phyloP scores from a whole-genome alignment of 116 monocot species.

The Dioscorea cayenensis region DNA sequence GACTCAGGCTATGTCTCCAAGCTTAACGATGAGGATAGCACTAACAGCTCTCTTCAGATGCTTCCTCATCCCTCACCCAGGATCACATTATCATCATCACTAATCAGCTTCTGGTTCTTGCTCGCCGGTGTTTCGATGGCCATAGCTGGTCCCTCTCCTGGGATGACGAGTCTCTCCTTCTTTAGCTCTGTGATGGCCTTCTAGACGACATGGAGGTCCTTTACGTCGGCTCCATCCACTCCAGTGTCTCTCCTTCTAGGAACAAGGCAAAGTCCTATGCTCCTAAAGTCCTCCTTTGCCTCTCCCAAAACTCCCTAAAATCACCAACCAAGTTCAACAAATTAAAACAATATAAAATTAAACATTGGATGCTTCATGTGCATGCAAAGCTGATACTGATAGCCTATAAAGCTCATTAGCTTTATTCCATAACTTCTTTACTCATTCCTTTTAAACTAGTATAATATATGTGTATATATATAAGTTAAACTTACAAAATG shows the following conservation, averaged over 20 bases:
- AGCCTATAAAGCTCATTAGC: too few relatives aligned
- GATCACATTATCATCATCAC: slow-evolving; percentile 65
- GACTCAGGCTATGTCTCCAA: slow-evolving; percentile 35
- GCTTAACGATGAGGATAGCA: slow-evolving; percentile 46
- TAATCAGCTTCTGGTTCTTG: slow-evolving; percentile 66
- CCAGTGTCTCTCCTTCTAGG: not conserved
- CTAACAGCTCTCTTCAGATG: slow-evolving; percentile 62
- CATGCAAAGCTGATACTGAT: too few relatives aligned
- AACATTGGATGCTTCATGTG: too few relatives aligned
- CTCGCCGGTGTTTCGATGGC: too few relatives aligned
- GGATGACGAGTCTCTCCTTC: slow-evolving; percentile 75
- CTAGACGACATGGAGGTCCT: slow-evolving; percentile 76
- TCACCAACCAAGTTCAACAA: too few relatives aligned
- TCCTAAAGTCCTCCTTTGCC: too few relatives aligned
- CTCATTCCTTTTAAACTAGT: too few relatives aligned
- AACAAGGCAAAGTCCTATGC: too few relatives aligned
- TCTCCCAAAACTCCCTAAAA: too few relatives aligned
- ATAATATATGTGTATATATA: too few relatives aligned
- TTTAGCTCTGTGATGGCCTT: slow-evolving; percentile 62
- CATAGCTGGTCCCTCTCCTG: slow-evolving; percentile 51
- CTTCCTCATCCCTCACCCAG: slow-evolving; percentile 42
- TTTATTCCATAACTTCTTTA: too few relatives aligned
- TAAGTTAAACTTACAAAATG: slow-evolving; percentile 6
- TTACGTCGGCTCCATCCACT: slow-evolving; percentile 49
- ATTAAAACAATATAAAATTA: too few relatives aligned